Evolutionary conservation across 768 basidiomycete genomes (phyloP).

Genomic region (Candolleomyces eurysporus): DNA sequence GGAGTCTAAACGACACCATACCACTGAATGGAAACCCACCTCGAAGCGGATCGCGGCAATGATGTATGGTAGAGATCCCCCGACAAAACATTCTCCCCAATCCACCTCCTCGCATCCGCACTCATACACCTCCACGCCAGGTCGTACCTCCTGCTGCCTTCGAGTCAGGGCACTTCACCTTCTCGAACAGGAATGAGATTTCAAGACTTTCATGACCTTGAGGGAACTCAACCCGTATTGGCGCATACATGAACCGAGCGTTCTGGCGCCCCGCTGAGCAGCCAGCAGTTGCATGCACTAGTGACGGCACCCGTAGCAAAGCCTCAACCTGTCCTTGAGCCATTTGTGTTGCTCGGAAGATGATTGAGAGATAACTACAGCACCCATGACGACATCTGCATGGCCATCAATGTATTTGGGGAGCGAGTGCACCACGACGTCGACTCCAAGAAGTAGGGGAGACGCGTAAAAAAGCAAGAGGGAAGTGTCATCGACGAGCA

Average conservation of each 20-base stretch:
- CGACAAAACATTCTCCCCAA: constrained; percentile 29
- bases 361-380: constrained; percentile 59
- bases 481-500: constrained; percentile 95
- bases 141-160: constrained; percentile 47
- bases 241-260: constrained; percentile 84
- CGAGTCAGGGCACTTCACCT: constrained; percentile 87
- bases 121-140: constrained; percentile 63
- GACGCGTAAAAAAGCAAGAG: constrained; percentile 89
- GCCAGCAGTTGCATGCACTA: constrained; percentile 85
- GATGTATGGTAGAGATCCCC: constrained; percentile 19
- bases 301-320: constrained; percentile 84
- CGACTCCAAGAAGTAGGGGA: constrained; percentile 81
- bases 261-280: constrained; percentile 92
- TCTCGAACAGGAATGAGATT: constrained; percentile 59
- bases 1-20: constrained; percentile 81
- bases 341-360: background rate
- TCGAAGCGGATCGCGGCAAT: constrained; percentile 11
- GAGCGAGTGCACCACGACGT: constrained; percentile 79
- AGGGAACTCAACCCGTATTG: constrained; percentile 85
- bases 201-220: constrained; percentile 62
- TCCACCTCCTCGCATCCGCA: constrained; percentile 67
- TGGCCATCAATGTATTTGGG: constrained; percentile 95
- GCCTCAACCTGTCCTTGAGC: constrained; percentile 52
- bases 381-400: constrained; percentile 91
- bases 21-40: constrained; percentile 86